Percentiles rank a stretch among this genome's conserved stretches.
phyloP scores from a whole-genome alignment of 2,329 filamentous ascomycete species.

The Fusarium compactum region DNA sequence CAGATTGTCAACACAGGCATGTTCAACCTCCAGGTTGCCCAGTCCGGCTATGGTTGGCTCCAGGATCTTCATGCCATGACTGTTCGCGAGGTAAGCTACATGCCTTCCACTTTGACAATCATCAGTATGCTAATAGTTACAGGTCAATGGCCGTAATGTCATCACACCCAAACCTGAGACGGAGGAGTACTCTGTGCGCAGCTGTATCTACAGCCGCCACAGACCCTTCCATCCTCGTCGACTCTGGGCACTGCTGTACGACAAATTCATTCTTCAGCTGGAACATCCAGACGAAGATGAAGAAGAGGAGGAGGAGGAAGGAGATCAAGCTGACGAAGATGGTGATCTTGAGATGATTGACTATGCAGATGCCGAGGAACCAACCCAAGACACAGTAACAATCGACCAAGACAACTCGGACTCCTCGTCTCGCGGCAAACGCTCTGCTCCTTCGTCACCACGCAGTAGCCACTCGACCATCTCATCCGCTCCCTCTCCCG shows the following conservation, averaged over 20 bases:
- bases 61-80: slow-evolving; percentile 77
- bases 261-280: slow-evolving; percentile 65
- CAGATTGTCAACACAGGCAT: slow-evolving; percentile 74
- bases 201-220: slow-evolving; percentile 74
- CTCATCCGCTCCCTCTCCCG: slow-evolving; percentile 42
- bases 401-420: no score
- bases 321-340: slow-evolving; percentile 46
- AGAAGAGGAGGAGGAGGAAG: slow-evolving; percentile 50
- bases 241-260: slow-evolving; percentile 59
- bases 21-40: slow-evolving; percentile 74
- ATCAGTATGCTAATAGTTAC: background rate
- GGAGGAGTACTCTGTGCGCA: slow-evolving; percentile 78
- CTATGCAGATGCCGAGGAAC: slow-evolving; percentile 23
- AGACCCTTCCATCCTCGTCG: slow-evolving; percentile 65
- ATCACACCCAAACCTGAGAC: slow-evolving; percentile 77
- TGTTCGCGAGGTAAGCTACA: slow-evolving; percentile 62
- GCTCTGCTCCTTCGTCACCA: slow-evolving; percentile 38
- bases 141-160: slow-evolving; percentile 62
- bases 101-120: rapidly evolving
- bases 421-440: slow-evolving; percentile 13
- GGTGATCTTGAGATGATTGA: slow-evolving; percentile 44
- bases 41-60: slow-evolving; percentile 76
- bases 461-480: slow-evolving; percentile 42
- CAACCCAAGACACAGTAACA: background rate
- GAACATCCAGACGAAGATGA: slow-evolving; percentile 55